A percentile compares a stretch with the other conserved stretches of the same genome.
Conservation (phyloP, 768 basidiomycete species). For the Hemileccinum impolitum region DNA sequence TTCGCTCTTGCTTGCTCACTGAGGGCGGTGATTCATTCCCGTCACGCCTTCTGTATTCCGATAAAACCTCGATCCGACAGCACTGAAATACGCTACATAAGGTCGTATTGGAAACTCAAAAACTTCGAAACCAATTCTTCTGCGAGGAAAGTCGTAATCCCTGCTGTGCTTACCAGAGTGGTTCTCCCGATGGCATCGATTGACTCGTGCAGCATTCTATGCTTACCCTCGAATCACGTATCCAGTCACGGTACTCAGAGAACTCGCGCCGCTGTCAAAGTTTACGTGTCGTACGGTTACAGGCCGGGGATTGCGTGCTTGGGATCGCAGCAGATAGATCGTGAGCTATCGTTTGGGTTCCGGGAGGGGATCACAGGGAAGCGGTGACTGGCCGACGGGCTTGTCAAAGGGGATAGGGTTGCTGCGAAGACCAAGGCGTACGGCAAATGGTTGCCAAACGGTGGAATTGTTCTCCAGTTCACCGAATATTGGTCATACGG, state of each 20-base stretch:
- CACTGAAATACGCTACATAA: constrained; percentile 9
- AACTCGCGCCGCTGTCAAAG: constrained; percentile 27
- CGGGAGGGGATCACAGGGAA: constrained; percentile 17
- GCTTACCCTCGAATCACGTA: constrained; percentile 29
- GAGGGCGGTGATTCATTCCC: constrained; percentile 22
- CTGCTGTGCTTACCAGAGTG: constrained; percentile 3
- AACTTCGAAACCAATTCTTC: constrained; percentile 14
- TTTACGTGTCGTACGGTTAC: constrained; percentile 25
- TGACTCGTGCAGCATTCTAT: constrained; percentile 17
- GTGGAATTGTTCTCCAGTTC: constrained; percentile 1
- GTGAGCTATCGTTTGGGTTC: constrained; percentile 4
- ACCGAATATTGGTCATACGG: constrained; percentile 10
- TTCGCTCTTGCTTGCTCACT: constrained; percentile 26
- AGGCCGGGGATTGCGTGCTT: constrained; percentile 7
- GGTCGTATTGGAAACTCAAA: constrained; percentile 18
- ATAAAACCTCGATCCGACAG: constrained; percentile 21
- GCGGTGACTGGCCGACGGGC: constrained; percentile 25
- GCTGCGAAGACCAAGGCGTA: constrained; percentile 11
- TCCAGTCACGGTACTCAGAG: constrained; percentile 13
- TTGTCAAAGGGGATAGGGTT: constrained; percentile 9
- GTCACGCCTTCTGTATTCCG: constrained; percentile 17
- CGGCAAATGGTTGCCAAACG: constrained; percentile 6
- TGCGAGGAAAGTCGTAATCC: constrained; percentile 15
- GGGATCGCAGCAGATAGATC: constrained; percentile 11
- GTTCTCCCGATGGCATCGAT: constrained; percentile 33